phyloP scores from a whole-genome alignment of 179 eudicot species.

The Silene noctiflora region DNA sequence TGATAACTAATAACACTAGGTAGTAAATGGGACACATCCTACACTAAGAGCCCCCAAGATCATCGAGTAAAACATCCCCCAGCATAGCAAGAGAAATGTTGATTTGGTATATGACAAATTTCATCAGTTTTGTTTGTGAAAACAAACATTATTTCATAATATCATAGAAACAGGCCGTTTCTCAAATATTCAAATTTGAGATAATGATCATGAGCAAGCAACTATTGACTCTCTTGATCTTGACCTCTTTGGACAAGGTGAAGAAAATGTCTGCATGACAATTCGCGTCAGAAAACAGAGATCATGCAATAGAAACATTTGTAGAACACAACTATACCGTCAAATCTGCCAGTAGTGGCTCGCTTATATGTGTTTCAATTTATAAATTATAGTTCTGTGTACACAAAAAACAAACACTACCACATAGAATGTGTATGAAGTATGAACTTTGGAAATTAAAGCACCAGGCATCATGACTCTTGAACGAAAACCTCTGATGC shows the following conservation, averaged over 20 bases:
- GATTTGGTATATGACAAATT: slow-evolving; percentile 7
- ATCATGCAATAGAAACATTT: background rate
- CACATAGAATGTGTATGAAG: background rate
- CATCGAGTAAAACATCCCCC: background rate
- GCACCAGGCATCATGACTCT: slow-evolving; percentile 15
- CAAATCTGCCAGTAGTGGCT: background rate
- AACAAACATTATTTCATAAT: slow-evolving; percentile 14
- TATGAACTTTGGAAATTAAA: slow-evolving; percentile 8
- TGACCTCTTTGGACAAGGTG: background rate
- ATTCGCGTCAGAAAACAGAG: background rate
- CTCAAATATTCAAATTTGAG: slow-evolving; percentile 1
- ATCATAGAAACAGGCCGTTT: slow-evolving; percentile 8
- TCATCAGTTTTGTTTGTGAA: slow-evolving; percentile 15
- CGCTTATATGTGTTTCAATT: background rate
- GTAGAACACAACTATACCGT: background rate
- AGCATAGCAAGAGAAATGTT: background rate
- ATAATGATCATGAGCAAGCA: background rate
- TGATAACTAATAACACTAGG: background rate
- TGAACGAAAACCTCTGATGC: slow-evolving; percentile 63
- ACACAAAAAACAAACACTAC: background rate
- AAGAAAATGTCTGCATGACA: background rate
- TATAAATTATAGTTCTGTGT: background rate
- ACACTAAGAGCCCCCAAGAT: background rate
- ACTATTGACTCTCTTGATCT: background rate
- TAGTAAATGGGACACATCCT: background rate